Base-by-base conservation (phyloP, 2,329 filamentous ascomycete genomes). In the Scedosporium dehoogii region DNA sequence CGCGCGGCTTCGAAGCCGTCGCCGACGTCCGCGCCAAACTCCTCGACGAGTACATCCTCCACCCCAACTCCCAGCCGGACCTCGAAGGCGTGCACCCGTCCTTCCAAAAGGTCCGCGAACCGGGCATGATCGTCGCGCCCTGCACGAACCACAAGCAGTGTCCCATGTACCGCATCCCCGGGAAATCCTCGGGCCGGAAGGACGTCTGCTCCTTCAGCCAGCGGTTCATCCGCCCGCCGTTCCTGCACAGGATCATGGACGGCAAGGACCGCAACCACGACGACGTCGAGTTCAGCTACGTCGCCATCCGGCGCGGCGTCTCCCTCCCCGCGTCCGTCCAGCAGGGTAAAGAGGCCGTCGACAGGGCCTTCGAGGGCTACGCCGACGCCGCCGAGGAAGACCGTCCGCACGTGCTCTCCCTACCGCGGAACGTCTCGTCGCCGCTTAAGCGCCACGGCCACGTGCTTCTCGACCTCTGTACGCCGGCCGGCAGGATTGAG, bases 161-260 rank as follows among this genome's bases (percentile, higher is more conserved):
- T 67, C 94, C 94, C 0, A 96, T 99, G 90, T 97, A 96, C 71
- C 78, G 81, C 21, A 79, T 81, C 0, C 81, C 87, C 0, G 91
- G 92, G 0, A 79, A 88, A 61, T 85, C 84, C 61, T 77, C 77
- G 29, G 91, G 92, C 5, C 85, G 93, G 62, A 92, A 92, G 69
- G 92, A 97, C 70, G 94, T 88, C 71, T 99, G 94, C 74, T 90
- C 89, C 73, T 97, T 99, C 73, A 83, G 81, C 65, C 94, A 99
- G 75, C 86, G 94, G 57, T 97, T 91, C 71, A 88, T 92, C 59
- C 86, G 92, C 0, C 94, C 94, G 0, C 77, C 80, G 0, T 97
- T 92, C 73, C 80, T 97, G 62, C 91, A 96, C 71, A 83, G 83
- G 57, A 81, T 97, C 57, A 77, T 96, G 21, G 84, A 85, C 18